phyloP scores from a whole-genome alignment of 805 yeast species.

The Brettanomyces naardenensis region DNA sequence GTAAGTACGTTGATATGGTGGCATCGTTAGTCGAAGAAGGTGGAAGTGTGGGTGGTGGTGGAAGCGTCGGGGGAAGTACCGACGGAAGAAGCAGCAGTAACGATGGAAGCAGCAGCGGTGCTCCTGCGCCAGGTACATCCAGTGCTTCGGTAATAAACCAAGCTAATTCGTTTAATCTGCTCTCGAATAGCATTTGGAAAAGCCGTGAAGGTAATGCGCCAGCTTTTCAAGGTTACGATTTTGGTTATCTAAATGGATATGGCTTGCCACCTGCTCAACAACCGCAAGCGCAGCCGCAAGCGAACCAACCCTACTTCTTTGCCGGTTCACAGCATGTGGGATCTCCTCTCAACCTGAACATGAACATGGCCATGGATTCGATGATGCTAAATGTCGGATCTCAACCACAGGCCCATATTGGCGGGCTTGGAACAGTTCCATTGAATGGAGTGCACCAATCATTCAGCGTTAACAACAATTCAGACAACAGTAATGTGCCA shows the following conservation, averaged over 20 bases:
- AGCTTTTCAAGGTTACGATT: too few species aligned
- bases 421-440: too few species aligned
- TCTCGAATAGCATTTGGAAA: constrained; percentile 3
- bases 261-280: too few species aligned
- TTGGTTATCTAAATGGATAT: too few species aligned
- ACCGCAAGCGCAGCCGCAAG: background rate
- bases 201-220: too few species aligned
- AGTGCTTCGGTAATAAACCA: too few species aligned
- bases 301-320: background rate
- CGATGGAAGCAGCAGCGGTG: background rate
- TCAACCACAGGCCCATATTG: too few species aligned
- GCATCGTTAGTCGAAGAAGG: constrained; percentile 8
- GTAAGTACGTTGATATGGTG: constrained; percentile 10
- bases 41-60: background rate
- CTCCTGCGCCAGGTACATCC: too few species aligned
- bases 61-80: too few species aligned
- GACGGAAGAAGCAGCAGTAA: background rate
- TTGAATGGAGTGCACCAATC: background rate
- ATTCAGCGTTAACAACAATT: background rate
- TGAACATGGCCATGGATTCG: constrained; percentile 4
- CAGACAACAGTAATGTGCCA: too few species aligned
- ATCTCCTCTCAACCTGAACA: constrained; percentile 1
- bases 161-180: background rate
- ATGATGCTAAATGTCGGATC: constrained; percentile 2
- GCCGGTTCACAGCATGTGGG: background rate